Percentiles rank a stretch among this genome's conserved stretches.
Conservation (phyloP, 441 rosid genomes). For the Adansonia gregorii region DNA sequence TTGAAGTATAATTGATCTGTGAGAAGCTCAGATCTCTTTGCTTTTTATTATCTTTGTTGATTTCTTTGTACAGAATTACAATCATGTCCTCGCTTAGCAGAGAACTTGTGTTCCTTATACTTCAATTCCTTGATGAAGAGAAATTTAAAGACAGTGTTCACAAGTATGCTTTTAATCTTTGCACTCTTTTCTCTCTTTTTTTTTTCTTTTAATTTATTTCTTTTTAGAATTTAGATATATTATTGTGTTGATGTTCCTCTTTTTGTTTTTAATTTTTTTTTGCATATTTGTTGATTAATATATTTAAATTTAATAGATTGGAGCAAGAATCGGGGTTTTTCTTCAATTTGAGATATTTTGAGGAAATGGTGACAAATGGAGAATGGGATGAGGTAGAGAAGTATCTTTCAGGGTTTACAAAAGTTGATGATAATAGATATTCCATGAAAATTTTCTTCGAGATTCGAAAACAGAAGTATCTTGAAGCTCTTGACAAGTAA, state of each 20-base stretch:
- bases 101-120: constrained; percentile 82
- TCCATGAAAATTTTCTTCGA: constrained; percentile 89
- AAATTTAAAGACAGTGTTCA: constrained; percentile 77
- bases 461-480: constrained; percentile 82
- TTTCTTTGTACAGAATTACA: constrained; percentile 30
- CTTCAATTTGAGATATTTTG: constrained; percentile 78
- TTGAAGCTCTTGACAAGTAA: constrained; percentile 82
- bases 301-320: constrained; percentile 45
- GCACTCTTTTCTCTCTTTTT: not conserved
- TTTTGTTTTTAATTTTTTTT: not conserved
- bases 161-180: constrained; percentile 42
- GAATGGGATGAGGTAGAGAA: constrained; percentile 93
- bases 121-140: constrained; percentile 85
- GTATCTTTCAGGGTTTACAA: constrained; percentile 80
- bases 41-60: not conserved
- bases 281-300: not conserved
- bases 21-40: constrained; percentile 45
- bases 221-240: not conserved
- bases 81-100: constrained; percentile 76
- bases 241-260: not conserved
- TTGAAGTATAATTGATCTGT: constrained; percentile 31
- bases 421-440: constrained; percentile 81
- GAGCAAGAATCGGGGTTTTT: constrained; percentile 86
- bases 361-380: constrained; percentile 82
- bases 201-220: not conserved